A percentile compares a stretch with the other conserved stretches of the same genome.
Conservation (phyloP, 164 flowering plant species). For the Vitis cinerea region DNA sequence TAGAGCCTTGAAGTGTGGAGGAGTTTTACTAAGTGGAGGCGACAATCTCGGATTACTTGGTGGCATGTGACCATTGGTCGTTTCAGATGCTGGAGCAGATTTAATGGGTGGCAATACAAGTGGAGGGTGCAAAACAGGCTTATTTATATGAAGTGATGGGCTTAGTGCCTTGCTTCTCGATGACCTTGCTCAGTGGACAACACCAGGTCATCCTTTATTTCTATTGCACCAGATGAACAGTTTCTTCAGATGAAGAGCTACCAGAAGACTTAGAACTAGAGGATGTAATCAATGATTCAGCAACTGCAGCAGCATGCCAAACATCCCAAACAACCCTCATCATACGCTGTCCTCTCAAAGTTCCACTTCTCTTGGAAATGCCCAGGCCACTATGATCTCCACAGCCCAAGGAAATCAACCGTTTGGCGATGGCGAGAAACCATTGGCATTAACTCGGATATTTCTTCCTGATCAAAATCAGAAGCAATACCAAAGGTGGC, state of each 20-base stretch:
- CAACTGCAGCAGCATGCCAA: too few species aligned
- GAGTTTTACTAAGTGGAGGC: slow-evolving; percentile 5
- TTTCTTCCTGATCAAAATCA: slow-evolving; percentile 66
- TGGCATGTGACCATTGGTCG: slow-evolving; percentile 13
- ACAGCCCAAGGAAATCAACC: slow-evolving; percentile 81
- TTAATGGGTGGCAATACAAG: slow-evolving; percentile 16
- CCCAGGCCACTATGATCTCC: too few species aligned
- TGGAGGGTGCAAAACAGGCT: slow-evolving; percentile 29
- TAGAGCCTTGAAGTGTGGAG: slow-evolving; percentile 8
- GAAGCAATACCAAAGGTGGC: slow-evolving; percentile 77
- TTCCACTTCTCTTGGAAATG: too few species aligned
- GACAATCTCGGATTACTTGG: slow-evolving; percentile 16
- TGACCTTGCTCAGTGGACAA: slow-evolving; percentile 17
- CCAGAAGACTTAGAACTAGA: too few species aligned
- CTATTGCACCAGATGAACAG: too few species aligned
- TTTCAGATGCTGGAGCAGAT: slow-evolving; percentile 12
- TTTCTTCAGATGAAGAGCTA: too few species aligned
- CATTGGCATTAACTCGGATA: slow-evolving; percentile 72
- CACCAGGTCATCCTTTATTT: slow-evolving; percentile 15
- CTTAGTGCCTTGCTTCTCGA: slow-evolving; percentile 22
- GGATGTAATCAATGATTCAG: too few species aligned
- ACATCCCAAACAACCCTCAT: too few species aligned
- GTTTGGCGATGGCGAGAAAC: slow-evolving; percentile 93
- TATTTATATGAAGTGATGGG: slow-evolving; percentile 31
- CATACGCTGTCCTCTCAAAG: too few species aligned